Evolutionary conservation across 768 basidiomycete species (phyloP), one percentile per base, ranked within the genome.

Genomic region (Suillus subluteus): DNA sequence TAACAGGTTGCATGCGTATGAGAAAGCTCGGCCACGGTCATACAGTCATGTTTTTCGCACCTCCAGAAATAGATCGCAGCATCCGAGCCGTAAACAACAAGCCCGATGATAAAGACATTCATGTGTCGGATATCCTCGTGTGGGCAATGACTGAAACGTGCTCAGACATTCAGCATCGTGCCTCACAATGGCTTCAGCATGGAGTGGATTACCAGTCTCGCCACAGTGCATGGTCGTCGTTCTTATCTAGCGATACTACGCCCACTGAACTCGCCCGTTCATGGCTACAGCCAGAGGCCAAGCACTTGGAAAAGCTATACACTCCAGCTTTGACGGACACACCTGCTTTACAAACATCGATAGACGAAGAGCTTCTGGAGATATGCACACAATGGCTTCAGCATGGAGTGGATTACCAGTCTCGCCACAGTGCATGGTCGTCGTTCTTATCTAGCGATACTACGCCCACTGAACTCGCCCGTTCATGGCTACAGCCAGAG

Each of bases 1-100:
- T 71, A 73, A 73, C 21, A 85, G 85, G 83, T 6, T 86, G 85
- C 62, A 86, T 86, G 86, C 77, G 85, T 13, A 84, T 86, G 85
- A 72, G 85, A 18, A 79, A 79, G 69, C 78, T 86, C 0, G 86
- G 85, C 21, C 71, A 75, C 16, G 82, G 80, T 0, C 85, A 86
- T 63, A 81, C 84, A 4, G 70, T 84, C 40, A 73, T 82, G 65
- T 86, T 86, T 67, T 82, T 83, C 62, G 83, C 83, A 1, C 80
- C 85, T 18, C 72, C 72, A 0, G 81, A 85, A 55, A 75, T 85
- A 6, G 80, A 82, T 63, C 70, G 68, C 58, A 66, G 66, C 0
- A 84, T 86, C 58, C 79, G 81, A 44, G 64, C 65, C 12, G 66
- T 75, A 21, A 66, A 70, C 37, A 35, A 15, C 18, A 76, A 75